Evolutionary conservation across 2,329 filamentous ascomycete species (phyloP).

Genomic region (Raffaelea albimanens): DNA sequence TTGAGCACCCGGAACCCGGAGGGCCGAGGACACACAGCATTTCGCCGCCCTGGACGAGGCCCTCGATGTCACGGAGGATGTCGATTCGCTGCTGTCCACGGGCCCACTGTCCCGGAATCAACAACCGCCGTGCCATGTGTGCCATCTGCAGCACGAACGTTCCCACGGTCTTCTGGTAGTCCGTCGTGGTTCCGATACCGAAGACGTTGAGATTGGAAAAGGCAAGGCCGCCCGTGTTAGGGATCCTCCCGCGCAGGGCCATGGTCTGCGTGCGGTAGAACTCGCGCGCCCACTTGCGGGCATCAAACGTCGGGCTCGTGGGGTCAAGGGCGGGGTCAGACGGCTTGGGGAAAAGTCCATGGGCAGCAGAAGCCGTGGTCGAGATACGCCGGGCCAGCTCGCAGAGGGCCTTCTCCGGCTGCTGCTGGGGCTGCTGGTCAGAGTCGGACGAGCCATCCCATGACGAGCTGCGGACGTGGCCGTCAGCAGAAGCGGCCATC

Average conservation of each 20-base stretch:
- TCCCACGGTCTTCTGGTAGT: conserved; percentile 58
- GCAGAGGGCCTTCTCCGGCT: not conserved
- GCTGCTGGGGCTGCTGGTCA: too few species aligned
- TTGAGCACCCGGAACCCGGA: conserved; percentile 66
- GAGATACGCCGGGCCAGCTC: not conserved
- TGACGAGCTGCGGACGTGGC: too few species aligned
- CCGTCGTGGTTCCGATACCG: conserved; percentile 55
- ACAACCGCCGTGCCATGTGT: not conserved
- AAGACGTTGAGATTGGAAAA: conserved; percentile 60
- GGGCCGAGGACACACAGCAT: conserved; percentile 69
- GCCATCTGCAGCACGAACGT: conserved; percentile 35
- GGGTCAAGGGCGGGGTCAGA: conserved; percentile 34
- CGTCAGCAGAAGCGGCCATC: too few species aligned
- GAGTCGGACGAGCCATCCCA: too few species aligned
- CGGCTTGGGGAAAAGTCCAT: not conserved
- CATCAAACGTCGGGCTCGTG: conserved; percentile 34
- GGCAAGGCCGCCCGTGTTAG: conserved; percentile 52
- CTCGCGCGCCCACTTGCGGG: conserved; percentile 47
- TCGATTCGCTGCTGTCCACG: conserved; percentile 49
- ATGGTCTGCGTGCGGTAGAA: conserved; percentile 35
- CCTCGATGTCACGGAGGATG: conserved; percentile 58
- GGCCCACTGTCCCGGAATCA: conserved; percentile 17
- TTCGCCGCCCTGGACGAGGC: conserved; percentile 58
- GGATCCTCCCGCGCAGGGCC: conserved; percentile 41
- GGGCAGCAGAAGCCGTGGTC: not conserved